Evolutionary conservation across 495 filamentous ascomycete species (phyloP).

Genomic region (Hypoxylon cercidicola): DNA sequence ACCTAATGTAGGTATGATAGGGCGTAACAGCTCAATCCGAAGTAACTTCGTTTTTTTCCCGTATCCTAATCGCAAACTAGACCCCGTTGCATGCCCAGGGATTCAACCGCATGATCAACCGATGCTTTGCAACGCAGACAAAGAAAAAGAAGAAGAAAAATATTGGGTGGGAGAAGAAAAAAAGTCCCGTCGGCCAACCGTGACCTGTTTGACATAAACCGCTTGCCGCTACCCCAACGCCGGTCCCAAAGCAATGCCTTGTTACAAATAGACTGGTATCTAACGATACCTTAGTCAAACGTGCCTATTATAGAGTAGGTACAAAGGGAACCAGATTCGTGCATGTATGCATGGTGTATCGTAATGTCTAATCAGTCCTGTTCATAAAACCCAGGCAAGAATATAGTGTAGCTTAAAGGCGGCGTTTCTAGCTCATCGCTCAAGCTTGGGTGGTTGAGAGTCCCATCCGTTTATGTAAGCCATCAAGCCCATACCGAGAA

Average conservation of each 20-base stretch:
- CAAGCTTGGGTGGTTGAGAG: slow-evolving; percentile 50
- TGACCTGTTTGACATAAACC: slow-evolving; percentile 30
- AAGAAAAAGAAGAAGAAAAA: slow-evolving; percentile 20
- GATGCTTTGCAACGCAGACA: slow-evolving; percentile 32
- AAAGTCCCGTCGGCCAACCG: slow-evolving; percentile 16
- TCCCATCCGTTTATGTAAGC: slow-evolving; percentile 93
- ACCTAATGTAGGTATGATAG: slow-evolving; percentile 18
- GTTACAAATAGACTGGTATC: slow-evolving; percentile 45
- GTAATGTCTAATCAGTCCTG: slow-evolving; percentile 37
- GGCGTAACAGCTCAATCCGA: slow-evolving; percentile 18
- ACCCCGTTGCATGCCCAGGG: slow-evolving; percentile 15
- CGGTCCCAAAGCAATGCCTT: slow-evolving; percentile 39
- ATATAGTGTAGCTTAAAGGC: slow-evolving; percentile 1
- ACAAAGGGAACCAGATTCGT: slow-evolving; percentile 48
- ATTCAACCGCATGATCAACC: slow-evolving; percentile 20
- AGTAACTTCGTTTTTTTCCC: slow-evolving; percentile 16
- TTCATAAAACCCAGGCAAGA: slow-evolving; percentile 18
- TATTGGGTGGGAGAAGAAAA: slow-evolving; percentile 1
- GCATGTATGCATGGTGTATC: slow-evolving; percentile 35
- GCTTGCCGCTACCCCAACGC: slow-evolving; percentile 36
- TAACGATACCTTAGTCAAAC: slow-evolving; percentile 36
- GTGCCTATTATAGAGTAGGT: slow-evolving; percentile 50
- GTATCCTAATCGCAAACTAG: slow-evolving; percentile 38
- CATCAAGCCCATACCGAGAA: slow-evolving; percentile 92
- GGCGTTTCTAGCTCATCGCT: slow-evolving; percentile 39